These are phyloP conservation scores for Reticulascus tulasneorum DNA, from an alignment of 2,329 filamentous ascomycete genomes.

Conservation along the genomic window DNA sequence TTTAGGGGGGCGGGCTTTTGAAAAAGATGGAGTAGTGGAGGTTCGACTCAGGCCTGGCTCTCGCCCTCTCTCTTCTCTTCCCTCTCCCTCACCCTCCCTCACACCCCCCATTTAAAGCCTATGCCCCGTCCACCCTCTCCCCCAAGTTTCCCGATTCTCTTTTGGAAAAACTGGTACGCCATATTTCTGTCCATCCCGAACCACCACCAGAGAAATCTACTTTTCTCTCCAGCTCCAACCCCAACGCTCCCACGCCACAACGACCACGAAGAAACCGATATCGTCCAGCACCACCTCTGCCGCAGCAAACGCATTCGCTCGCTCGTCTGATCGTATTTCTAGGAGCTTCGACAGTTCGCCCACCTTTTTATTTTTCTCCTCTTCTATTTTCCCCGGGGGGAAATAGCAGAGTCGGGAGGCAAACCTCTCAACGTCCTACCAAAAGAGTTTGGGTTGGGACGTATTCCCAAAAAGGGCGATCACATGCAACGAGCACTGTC, in stretches of 20 bases:
- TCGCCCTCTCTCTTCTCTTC: conserved; percentile 1
- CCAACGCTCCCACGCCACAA: conserved; percentile 1
- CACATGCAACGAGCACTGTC: conserved; percentile 72
- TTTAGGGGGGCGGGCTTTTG: no score
- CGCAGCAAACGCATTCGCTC: no score
- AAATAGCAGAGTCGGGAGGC: no score
- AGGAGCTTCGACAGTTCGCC: not conserved
- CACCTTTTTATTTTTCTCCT: not conserved
- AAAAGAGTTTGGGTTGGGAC: no score
- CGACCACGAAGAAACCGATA: no score
- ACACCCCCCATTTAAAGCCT: conserved; percentile 12
- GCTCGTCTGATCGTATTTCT: no score
- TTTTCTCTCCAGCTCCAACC: not conserved
- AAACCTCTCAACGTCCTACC: no score
- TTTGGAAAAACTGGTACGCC: conserved; percentile 13
- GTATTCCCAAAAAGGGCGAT: conserved; percentile 43
- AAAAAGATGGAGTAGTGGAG: conserved; percentile 5
- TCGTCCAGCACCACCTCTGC: no score
- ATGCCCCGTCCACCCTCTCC: conserved; percentile 11
- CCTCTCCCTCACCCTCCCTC: conserved; percentile 2
- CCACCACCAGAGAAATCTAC: conserved; percentile 10
- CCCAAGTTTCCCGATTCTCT: conserved; percentile 5
- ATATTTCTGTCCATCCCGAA: conserved; percentile 9
- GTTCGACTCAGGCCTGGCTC: not conserved
- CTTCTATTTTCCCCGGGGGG: not conserved